A percentile compares a stretch with the other conserved stretches of the same genome.
These are phyloP conservation scores for Urochloa ruziziensis DNA, from an alignment of 176 grass and related monocot species.

Conservation along the genomic window DNA sequence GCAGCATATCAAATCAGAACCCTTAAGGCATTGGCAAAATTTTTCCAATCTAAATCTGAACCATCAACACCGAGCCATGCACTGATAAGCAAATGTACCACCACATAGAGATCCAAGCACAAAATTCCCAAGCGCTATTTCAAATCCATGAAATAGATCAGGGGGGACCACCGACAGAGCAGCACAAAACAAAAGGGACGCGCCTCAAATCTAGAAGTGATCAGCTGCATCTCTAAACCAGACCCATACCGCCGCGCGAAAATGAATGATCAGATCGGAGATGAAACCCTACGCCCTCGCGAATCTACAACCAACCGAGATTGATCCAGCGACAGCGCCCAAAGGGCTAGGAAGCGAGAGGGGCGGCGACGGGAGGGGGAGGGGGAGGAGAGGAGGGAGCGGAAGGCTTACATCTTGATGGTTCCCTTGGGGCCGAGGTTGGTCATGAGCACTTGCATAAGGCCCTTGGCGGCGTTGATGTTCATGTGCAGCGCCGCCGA, in stretches of 20 bases:
- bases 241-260: neutral
- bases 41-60: neutral
- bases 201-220: constrained; percentile 11
- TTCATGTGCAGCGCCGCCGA: constrained; percentile 97
- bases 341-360: neutral
- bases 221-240: neutral
- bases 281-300: neutral
- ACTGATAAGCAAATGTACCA: neutral
- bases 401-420: constrained; percentile 72
- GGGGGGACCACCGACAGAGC: neutral
- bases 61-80: neutral
- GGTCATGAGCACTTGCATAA: constrained; percentile 93
- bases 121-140: neutral
- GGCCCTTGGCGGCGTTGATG: constrained; percentile 94
- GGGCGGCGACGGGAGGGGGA: neutral
- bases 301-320: neutral
- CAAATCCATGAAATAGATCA: neutral
- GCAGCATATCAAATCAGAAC: neutral
- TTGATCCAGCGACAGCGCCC: neutral
- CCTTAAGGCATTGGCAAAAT: neutral
- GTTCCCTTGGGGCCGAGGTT: constrained; percentile 97
- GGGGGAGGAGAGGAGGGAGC: neutral
- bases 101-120: neutral
- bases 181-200: neutral
- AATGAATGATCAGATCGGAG: neutral